phyloP scores from a whole-genome alignment of 768 basidiomycete species.

The Lactifluus piperatus region DNA sequence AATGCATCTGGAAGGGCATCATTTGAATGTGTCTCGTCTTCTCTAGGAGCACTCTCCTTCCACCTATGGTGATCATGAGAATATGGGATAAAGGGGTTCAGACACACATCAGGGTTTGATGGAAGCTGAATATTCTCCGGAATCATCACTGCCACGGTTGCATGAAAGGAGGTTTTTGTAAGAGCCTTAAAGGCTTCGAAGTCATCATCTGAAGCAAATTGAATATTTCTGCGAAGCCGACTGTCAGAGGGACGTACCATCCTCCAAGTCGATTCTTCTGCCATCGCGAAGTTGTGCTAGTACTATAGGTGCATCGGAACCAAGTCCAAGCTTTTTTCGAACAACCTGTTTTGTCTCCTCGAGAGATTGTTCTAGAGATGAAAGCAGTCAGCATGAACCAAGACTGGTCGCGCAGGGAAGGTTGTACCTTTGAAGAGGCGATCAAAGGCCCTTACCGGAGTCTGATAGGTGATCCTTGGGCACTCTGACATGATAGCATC shows the following conservation, averaged over 20 bases:
- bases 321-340: slow-evolving; percentile 51
- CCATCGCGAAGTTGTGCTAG: slow-evolving; percentile 48
- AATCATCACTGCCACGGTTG: slow-evolving; percentile 11
- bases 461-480: slow-evolving; percentile 15
- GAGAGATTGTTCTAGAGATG: slow-evolving; percentile 47
- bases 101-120: not conserved
- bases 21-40: not conserved
- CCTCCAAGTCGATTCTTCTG: slow-evolving; percentile 58
- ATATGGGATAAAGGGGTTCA: too few species aligned
- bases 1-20: not conserved
- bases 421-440: slow-evolving; percentile 41
- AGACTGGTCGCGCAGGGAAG: not conserved
- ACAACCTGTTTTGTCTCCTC: slow-evolving; percentile 49
- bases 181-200: slow-evolving; percentile 61
- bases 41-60: not conserved
- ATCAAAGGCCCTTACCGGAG: slow-evolving; percentile 35
- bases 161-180: slow-evolving; percentile 29
- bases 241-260: slow-evolving; percentile 42
- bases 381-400: slow-evolving; percentile 7
- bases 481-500: not conserved
- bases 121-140: not conserved
- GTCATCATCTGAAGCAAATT: slow-evolving; percentile 51
- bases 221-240: not conserved
- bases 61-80: not conserved
- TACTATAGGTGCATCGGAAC: slow-evolving; percentile 28